phyloP scores from a whole-genome alignment of 1,284 basidiomycete genomes.

The Malassezia sympodialis region DNA sequence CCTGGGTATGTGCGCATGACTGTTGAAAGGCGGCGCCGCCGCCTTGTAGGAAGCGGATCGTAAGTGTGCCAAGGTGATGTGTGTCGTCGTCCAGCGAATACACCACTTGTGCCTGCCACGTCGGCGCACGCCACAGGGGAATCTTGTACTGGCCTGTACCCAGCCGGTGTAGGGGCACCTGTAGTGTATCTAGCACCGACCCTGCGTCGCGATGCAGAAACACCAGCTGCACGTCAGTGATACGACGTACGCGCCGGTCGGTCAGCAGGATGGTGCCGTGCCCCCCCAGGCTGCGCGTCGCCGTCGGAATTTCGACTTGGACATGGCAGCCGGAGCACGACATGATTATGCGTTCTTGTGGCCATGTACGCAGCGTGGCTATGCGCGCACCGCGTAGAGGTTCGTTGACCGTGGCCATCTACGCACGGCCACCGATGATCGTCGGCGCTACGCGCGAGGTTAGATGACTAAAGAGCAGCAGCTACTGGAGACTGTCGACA shows the following conservation, averaged over 20 bases:
- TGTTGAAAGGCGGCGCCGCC: not conserved
- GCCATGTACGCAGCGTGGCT: not conserved
- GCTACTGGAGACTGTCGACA: constrained; percentile 29
- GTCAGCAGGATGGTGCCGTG: not conserved
- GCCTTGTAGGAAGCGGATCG: not conserved
- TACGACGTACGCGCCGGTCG: not conserved
- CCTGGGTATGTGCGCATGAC: not conserved
- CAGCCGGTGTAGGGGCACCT: not conserved
- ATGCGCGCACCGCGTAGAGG: not conserved
- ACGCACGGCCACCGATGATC: not conserved
- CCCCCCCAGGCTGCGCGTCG: not conserved
- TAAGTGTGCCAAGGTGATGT: not conserved
- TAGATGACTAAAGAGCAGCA: constrained; percentile 1
- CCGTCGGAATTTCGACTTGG: not conserved
- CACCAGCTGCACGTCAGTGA: not conserved
- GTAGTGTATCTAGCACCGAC: not conserved
- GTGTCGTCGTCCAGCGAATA: not conserved
- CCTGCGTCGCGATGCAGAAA: not conserved
- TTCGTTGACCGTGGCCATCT: constrained; percentile 4
- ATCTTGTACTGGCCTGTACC: not conserved
- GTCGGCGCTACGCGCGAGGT: no score
- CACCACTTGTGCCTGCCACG: not conserved
- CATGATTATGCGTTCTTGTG: not conserved
- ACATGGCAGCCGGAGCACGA: not conserved
- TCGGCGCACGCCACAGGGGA: not conserved